These are phyloP conservation scores for Eremochloa ophiuroides DNA, from an alignment of 176 grass and related monocot species.

Conservation along the genomic window DNA sequence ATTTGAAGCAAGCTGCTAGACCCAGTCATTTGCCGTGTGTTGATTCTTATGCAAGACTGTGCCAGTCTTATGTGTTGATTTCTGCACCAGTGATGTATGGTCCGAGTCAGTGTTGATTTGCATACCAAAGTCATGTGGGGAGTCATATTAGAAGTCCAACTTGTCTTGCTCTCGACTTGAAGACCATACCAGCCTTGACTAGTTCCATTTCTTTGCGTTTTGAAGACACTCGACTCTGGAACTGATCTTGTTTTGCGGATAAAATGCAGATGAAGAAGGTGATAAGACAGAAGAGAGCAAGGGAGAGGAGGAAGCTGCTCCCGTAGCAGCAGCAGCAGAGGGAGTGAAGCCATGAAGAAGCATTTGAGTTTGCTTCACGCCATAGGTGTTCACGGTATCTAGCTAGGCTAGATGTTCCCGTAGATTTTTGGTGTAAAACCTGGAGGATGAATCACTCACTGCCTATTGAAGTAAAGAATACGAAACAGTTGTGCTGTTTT, in stretches of 20 bases:
- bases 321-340: neutral
- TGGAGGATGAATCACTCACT: constrained; percentile 24
- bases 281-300: neutral
- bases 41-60: neutral
- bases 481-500: constrained; percentile 2
- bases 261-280: constrained; percentile 19
- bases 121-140: neutral
- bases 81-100: neutral
- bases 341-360: constrained; percentile 37
- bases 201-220: neutral
- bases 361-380: neutral
- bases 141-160: neutral
- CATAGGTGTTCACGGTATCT: neutral
- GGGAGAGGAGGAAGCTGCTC: constrained; percentile 19
- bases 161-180: neutral
- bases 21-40: neutral
- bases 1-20: neutral
- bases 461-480: neutral
- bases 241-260: neutral
- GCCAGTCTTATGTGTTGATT: neutral
- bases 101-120: neutral
- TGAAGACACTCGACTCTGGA: neutral
- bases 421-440: constrained; percentile 19
- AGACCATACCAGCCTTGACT: neutral
- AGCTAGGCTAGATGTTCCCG: neutral